Evolutionary conservation across 345 rosid genomes (phyloP), one percentile per base, ranked within the genome.

Genomic region (Geranium rotundifolium): DNA sequence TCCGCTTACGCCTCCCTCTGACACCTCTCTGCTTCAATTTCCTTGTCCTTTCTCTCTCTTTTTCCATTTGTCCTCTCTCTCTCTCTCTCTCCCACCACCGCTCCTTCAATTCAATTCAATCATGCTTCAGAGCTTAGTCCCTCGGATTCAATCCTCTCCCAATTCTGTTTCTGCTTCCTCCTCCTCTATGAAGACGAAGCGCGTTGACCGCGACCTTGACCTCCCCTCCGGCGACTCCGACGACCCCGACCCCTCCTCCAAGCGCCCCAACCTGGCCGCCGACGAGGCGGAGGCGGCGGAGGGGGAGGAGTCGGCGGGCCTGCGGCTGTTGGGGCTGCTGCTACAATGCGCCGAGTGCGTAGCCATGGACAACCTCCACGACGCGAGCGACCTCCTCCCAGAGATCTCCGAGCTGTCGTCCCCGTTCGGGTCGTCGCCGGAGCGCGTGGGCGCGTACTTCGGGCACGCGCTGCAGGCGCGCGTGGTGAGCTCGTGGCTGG

Each of bases 291-390:
- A 63, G 4, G 17, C 23, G 58, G 46, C 17, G 79, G 65, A 31
- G 85, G n/a, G n/a, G n/a, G n/a, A 71, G 0, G 93, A 87, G 69
- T 77, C 87, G 7, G 55, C 77, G 1, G 90, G 84, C 0, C 77
- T 92, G 52, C 69, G 85, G 18, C 89, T 89, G 19, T 84, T 92
- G 8, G 85, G 93, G 19, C 77, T 92, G n/a, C 71, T 92, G 58
- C 81, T 92, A 3, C 96, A 92, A 75, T 92, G 95, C 78, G 96
- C 98, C 27, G 96, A 92, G 69, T 79, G 82, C 71, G 96, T 92
- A 1, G 95, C 95, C 17, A 82, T 74, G 74, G 85, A 89, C 49
- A 82, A 87, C 58, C 95, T 92, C 64, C 67, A 66, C 20, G 82
- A 80, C 46, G 96, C 96, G 39, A 77, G 76, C 5, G 93, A 81